Conservation (phyloP, 148 eudicot species). For the Amaranthus hypochondriacus region DNA sequence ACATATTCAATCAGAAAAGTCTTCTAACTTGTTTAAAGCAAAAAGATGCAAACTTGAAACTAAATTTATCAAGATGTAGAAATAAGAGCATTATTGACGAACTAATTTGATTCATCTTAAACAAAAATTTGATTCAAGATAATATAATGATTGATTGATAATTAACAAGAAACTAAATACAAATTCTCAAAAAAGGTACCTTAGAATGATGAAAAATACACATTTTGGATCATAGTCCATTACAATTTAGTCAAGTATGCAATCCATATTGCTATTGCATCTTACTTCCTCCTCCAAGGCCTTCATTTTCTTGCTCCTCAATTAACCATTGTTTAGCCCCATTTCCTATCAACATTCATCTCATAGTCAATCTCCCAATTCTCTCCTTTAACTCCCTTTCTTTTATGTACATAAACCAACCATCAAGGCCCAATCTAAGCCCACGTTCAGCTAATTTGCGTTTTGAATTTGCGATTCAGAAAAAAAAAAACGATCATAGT, state of each 20-base stretch:
- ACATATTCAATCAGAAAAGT: neutral
- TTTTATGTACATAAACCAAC: conserved; percentile 25
- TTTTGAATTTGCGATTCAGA: neutral
- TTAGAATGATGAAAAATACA: conserved; percentile 13
- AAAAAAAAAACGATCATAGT: neutral
- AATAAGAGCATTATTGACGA: neutral
- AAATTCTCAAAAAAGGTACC: conserved; percentile 23
- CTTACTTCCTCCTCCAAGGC: conserved; percentile 16
- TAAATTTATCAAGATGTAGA: neutral
- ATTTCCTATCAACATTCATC: conserved; percentile 1
- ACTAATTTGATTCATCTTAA: conserved; percentile 12
- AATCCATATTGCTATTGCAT: conserved; percentile 21
- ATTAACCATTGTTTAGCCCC: neutral
- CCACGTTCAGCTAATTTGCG: too few species aligned
- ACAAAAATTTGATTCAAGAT: conserved; percentile 20
- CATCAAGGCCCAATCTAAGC: neutral
- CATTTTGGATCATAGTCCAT: conserved; percentile 17
- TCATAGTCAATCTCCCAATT: neutral
- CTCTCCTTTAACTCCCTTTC: neutral
- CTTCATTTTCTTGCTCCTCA: conserved; percentile 12
- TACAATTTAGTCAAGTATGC: conserved; percentile 14
- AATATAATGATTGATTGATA: conserved; percentile 1
- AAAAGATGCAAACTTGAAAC: neutral
- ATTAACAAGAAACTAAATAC: conserved; percentile 27
- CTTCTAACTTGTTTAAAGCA: neutral